phyloP scores from a whole-genome alignment of 345 rosid genomes.

The Tarenaya hassleriana region DNA sequence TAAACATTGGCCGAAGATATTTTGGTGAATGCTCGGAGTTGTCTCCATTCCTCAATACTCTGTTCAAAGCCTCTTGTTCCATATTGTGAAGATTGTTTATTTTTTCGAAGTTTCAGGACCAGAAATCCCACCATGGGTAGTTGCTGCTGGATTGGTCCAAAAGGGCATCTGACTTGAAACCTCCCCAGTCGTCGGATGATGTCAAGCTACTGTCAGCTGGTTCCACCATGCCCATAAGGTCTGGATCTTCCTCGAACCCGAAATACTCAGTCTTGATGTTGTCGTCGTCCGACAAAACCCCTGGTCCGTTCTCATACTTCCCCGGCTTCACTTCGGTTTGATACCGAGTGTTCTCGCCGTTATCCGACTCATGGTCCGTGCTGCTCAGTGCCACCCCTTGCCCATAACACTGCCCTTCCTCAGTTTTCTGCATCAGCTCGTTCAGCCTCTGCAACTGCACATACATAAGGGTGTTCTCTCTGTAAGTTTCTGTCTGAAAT shows the following conservation, averaged over 20 bases:
- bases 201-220: slow-evolving; percentile 55
- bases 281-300: slow-evolving; percentile 35
- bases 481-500: background rate
- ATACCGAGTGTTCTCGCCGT: slow-evolving; percentile 30
- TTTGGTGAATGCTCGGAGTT: no score
- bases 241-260: slow-evolving; percentile 51
- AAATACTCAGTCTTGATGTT: slow-evolving; percentile 53
- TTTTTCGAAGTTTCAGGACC: slow-evolving; percentile 43
- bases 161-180: slow-evolving; percentile 46
- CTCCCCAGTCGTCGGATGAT: slow-evolving; percentile 67
- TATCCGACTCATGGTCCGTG: slow-evolving; percentile 41
- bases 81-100: no score
- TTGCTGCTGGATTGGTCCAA: slow-evolving; percentile 46
- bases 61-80: no score
- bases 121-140: slow-evolving; percentile 73
- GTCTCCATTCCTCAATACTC: no score
- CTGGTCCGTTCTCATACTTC: slow-evolving; percentile 31
- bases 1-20: slow-evolving; percentile 8
- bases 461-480: no score
- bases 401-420: slow-evolving; percentile 22
- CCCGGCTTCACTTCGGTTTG: slow-evolving; percentile 34
- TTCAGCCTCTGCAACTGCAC: slow-evolving; percentile 59
- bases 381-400: slow-evolving; percentile 33
- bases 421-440: slow-evolving; percentile 26
- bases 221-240: slow-evolving; percentile 48